Evolutionary conservation across 352 stramenopile genomes (phyloP).

Genomic region (Globisporangium recalcitrans): DNA sequence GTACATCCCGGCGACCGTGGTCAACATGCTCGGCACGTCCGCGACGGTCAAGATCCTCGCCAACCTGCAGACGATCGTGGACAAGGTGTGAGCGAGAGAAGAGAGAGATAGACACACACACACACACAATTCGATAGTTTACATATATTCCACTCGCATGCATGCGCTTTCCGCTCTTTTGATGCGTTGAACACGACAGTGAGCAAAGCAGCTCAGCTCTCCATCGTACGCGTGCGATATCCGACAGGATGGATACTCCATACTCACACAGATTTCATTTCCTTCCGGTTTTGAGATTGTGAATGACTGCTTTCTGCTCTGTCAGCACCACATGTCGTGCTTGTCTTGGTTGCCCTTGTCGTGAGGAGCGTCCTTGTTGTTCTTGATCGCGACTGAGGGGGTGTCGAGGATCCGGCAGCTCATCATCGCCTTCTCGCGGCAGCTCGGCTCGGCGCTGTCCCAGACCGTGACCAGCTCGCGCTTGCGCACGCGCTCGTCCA

Average conservation of each 20-base stretch:
- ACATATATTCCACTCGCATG: neutral
- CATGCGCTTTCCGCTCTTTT: neutral
- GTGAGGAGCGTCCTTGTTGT: neutral
- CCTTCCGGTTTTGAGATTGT: neutral
- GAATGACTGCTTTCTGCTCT: neutral
- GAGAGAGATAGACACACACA: neutral
- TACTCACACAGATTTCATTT: neutral
- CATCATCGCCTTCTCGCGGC: slow-evolving; percentile 35
- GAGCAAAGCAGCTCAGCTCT: too few species aligned
- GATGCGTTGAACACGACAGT: too few species aligned
- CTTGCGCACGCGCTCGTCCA: slow-evolving; percentile 31
- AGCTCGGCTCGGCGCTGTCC: slow-evolving; percentile 23
- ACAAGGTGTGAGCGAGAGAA: neutral
- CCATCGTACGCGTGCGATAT: neutral
- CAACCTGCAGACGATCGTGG: slow-evolving; percentile 52
- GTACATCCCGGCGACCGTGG: slow-evolving; percentile 73
- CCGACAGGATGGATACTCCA: too few species aligned
- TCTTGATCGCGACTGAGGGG: neutral
- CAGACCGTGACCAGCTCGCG: slow-evolving; percentile 42
- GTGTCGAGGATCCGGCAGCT: slow-evolving; percentile 24
- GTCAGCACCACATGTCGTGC: slow-evolving; percentile 14
- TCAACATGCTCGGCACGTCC: slow-evolving; percentile 84
- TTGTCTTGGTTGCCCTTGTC: slow-evolving; percentile 3
- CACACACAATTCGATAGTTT: slow-evolving; percentile 1
- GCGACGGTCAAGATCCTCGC: slow-evolving; percentile 78